Evolutionary conservation across 768 basidiomycete genomes (phyloP).

Genomic region (Suillus fuscotomentosus): DNA sequence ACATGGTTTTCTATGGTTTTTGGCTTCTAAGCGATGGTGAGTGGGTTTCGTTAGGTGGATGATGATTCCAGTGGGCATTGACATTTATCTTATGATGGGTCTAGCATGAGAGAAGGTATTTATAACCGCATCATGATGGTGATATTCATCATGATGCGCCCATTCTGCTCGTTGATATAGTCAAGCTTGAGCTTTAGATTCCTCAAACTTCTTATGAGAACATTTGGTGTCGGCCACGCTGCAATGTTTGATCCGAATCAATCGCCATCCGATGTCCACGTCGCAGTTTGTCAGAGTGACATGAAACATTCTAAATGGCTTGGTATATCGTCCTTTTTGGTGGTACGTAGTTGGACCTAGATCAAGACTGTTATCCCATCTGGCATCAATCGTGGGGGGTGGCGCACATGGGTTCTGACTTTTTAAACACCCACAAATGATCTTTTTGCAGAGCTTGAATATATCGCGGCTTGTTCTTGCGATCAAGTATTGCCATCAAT

Average conservation of each 20-base stretch:
- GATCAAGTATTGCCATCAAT: no score
- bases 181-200: neutral
- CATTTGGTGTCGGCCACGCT: neutral
- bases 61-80: no score
- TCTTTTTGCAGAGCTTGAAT: no score
- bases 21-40: neutral
- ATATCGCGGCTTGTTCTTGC: no score
- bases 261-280: neutral
- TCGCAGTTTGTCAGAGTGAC: neutral
- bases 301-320: neutral
- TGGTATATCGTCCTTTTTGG: neutral
- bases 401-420: neutral
- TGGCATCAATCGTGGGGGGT: neutral
- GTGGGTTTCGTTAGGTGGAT: neutral
- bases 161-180: neutral
- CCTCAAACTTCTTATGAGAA: neutral
- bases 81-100: neutral
- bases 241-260: neutral
- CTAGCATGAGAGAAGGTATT: neutral
- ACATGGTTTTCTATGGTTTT: constrained; percentile 15
- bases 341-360: neutral
- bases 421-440: no score
- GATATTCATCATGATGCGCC: no score
- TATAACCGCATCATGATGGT: neutral
- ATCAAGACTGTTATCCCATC: neutral